Percentiles rank a stretch among this genome's conserved stretches.
These are phyloP conservation scores for Davidsoniella neocaledoniae DNA, from an alignment of 2,329 filamentous ascomycete genomes.

Conservation along the genomic window DNA sequence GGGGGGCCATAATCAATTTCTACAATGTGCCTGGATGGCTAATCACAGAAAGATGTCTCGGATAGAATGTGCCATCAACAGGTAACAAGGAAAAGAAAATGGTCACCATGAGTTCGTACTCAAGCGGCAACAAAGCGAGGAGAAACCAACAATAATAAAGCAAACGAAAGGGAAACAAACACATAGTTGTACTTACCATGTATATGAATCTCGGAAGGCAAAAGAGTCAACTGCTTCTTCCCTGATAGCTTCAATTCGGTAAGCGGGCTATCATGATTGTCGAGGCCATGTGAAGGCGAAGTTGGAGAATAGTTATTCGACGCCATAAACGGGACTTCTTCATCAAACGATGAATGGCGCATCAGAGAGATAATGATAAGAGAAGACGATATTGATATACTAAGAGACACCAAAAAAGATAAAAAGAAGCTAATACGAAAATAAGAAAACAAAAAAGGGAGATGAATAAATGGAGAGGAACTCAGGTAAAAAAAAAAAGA, in stretches of 20 bases:
- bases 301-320: constrained; percentile 2
- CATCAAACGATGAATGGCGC: constrained; percentile 5
- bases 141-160: neutral
- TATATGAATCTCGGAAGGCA: constrained; percentile 14
- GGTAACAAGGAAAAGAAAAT: neutral
- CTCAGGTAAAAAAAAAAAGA: neutral
- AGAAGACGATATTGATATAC: neutral
- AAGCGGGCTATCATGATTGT: neutral
- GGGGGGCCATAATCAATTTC: neutral
- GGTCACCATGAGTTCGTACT: too few species aligned
- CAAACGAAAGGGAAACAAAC: neutral
- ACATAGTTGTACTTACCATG: constrained; percentile 13
- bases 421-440: neutral
- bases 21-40: neutral
- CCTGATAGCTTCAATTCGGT: constrained; percentile 13
- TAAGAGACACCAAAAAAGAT: neutral
- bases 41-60: neutral
- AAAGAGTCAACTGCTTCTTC: constrained; percentile 10
- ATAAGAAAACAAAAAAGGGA: neutral
- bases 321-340: constrained; percentile 10
- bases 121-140: neutral
- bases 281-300: neutral
- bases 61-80: neutral
- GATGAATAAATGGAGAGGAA: neutral
- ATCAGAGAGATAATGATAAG: neutral